A percentile compares a stretch with the other conserved stretches of the same genome.
Conservation (phyloP, 2,329 filamentous ascomycete species). For the Fusarium nanum region DNA sequence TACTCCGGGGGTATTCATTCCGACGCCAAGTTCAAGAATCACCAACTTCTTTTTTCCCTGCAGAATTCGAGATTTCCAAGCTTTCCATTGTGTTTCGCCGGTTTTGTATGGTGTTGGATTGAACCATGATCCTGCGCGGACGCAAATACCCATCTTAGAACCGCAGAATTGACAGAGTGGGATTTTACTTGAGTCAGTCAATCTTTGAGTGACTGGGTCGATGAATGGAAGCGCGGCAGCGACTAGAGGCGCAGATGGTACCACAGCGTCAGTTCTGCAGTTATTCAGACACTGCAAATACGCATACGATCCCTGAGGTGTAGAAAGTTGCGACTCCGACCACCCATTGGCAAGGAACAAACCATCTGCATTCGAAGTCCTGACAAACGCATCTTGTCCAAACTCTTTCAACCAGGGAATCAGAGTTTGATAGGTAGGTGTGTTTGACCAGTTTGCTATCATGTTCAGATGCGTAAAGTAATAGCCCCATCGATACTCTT, state of each 20-base stretch:
- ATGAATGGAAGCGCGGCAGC: slow-evolving; percentile 7
- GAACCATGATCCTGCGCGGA: slow-evolving; percentile 37
- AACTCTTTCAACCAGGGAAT: slow-evolving; percentile 15
- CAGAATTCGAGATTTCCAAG: slow-evolving; percentile 2
- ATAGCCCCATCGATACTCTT: slow-evolving; percentile 42
- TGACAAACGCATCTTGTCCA: slow-evolving; percentile 30
- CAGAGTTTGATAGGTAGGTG: slow-evolving; percentile 25
- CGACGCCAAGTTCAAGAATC: slow-evolving; percentile 39
- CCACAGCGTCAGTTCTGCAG: slow-evolving; percentile 25
- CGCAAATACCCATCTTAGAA: slow-evolving; percentile 40
- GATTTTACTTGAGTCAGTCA: slow-evolving; percentile 28
- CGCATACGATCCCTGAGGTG: not conserved
- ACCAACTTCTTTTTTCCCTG: slow-evolving; percentile 33
- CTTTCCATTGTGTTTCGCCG: slow-evolving; percentile 28
- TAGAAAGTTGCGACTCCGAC: slow-evolving; percentile 5
- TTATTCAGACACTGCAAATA: slow-evolving; percentile 38
- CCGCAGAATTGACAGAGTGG: slow-evolving; percentile 35
- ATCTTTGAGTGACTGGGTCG: slow-evolving; percentile 27
- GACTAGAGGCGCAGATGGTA: slow-evolving; percentile 24
- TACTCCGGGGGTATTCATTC: slow-evolving; percentile 42
- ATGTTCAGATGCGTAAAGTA: slow-evolving; percentile 43
- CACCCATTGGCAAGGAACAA: not conserved
- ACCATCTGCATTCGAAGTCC: slow-evolving; percentile 20
- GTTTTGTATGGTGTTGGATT: slow-evolving; percentile 27
- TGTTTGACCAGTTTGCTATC: slow-evolving; percentile 35